Percentiles rank a stretch among this genome's conserved stretches.
Conservation (phyloP, 2,329 filamentous ascomycete species). For the Hypoxylon rubiginosum region DNA sequence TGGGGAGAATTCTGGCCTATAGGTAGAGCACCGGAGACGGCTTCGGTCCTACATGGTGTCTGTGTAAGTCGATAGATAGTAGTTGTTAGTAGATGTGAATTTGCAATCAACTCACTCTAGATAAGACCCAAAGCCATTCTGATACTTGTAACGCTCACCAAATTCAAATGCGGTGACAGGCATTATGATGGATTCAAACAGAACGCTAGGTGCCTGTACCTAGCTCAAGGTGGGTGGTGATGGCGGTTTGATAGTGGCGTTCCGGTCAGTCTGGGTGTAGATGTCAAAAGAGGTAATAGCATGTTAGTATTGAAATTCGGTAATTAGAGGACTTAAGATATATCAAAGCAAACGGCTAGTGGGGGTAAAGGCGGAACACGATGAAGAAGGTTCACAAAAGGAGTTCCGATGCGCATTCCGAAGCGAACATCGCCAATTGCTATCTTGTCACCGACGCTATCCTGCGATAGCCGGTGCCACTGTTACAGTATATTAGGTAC, state of each 20-base stretch:
- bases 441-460: background rate
- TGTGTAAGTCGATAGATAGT: background rate
- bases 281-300: background rate
- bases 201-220: background rate
- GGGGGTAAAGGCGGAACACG: conserved; percentile 35
- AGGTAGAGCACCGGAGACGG: conserved; percentile 74
- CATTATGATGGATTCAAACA: conserved; percentile 44
- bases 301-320: background rate
- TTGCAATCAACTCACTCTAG: conserved; percentile 67
- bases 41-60: conserved; percentile 62
- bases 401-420: conserved; percentile 31
- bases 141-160: conserved; percentile 70
- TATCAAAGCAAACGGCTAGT: conserved; percentile 20
- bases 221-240: too few species aligned
- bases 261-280: background rate
- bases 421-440: background rate
- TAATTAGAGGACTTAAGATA: background rate
- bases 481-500: background rate
- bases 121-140: conserved; percentile 77
- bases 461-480: background rate
- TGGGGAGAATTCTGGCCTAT: conserved; percentile 79
- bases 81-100: background rate
- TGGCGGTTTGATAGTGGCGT: conserved; percentile 9
- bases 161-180: conserved; percentile 54
- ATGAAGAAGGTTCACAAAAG: conserved; percentile 18